Conservation (phyloP, 441 rosid species). For the Arabidopsis lyrata region DNA sequence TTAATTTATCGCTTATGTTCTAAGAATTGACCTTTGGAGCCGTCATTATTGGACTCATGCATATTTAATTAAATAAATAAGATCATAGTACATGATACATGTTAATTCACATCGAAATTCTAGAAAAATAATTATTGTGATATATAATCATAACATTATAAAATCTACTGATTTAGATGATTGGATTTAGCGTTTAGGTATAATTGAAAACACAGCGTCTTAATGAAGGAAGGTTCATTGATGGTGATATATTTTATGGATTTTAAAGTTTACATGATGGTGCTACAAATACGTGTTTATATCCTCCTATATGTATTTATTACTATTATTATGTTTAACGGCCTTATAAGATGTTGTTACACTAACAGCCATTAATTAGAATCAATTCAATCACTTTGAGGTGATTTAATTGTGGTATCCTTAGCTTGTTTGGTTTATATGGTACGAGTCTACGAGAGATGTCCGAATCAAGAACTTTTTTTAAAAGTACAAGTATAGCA, state of each 20-base stretch:
- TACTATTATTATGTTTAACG: not conserved
- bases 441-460: not conserved
- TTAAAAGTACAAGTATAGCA: not conserved
- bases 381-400: not conserved
- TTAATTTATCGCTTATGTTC: constrained; percentile 14
- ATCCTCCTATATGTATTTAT: not conserved
- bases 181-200: constrained; percentile 30
- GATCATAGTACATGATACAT: not conserved
- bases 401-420: not conserved
- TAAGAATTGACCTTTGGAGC: constrained; percentile 32
- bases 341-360: constrained; percentile 6
- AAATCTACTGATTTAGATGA: constrained; percentile 34
- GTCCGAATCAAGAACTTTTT: constrained; percentile 7
- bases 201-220: constrained; percentile 32
- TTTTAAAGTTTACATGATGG: constrained; percentile 6
- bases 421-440: constrained; percentile 3
- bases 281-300: constrained; percentile 18
- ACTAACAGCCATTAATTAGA: not conserved
- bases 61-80: not conserved
- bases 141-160: constrained; percentile 13
- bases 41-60: constrained; percentile 28
- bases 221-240: constrained; percentile 32
- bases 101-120: not conserved
- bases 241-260: not conserved
- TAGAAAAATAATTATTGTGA: not conserved